Percentiles rank a stretch among this genome's conserved stretches.
phyloP scores from a whole-genome alignment of 2,329 filamentous ascomycete species.

The Alternaria tenuissima region DNA sequence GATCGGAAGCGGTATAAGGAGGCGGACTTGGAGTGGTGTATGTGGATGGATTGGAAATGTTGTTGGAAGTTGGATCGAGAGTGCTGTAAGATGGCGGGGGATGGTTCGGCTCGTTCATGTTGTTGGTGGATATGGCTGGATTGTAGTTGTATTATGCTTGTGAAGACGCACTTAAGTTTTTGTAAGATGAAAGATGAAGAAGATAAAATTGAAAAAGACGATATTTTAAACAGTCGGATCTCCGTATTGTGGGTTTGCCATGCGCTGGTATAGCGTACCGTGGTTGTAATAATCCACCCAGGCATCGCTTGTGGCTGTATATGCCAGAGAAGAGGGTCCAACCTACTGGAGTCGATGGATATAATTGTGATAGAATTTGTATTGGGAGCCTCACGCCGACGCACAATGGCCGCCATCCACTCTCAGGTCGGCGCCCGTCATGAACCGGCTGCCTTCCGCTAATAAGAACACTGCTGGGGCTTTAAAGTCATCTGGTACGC shows the following conservation, averaged over 20 bases:
- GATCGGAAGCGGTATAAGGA: neutral
- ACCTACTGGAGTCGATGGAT: neutral
- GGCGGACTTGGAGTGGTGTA: neutral
- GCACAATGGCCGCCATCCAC: constrained; percentile 75
- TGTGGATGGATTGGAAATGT: too few relatives aligned
- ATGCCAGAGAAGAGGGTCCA: neutral
- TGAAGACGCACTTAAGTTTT: neutral
- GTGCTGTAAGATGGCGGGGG: neutral
- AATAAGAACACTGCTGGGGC: constrained; percentile 73
- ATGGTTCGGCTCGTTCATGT: neutral
- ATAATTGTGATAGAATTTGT: neutral
- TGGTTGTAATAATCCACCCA: neutral
- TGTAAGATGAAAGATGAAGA: neutral
- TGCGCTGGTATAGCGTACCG: neutral
- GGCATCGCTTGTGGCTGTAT: neutral
- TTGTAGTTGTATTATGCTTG: neutral
- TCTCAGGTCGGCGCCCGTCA: constrained; percentile 73
- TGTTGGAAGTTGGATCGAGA: neutral
- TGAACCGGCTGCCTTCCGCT: constrained; percentile 73
- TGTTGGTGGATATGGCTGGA: neutral
- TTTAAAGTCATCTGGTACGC: constrained; percentile 66
- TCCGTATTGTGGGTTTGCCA: neutral
- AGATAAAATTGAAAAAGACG: neutral
- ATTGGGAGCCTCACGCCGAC: constrained; percentile 32
- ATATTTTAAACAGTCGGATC: neutral